Conservation (phyloP, 306 rosid species). For the Ceratonia siliqua region DNA sequence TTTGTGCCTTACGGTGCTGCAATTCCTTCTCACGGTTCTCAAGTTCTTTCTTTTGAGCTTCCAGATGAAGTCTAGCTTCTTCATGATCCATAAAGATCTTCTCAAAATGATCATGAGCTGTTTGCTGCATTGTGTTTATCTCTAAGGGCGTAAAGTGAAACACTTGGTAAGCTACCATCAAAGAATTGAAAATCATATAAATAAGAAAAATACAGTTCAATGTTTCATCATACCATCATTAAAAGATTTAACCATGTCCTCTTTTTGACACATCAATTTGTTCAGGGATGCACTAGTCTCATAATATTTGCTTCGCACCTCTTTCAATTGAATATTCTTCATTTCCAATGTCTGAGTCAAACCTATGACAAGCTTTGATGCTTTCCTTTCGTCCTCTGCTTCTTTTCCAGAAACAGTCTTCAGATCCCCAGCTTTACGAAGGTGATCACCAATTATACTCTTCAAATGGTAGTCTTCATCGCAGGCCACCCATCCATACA, state of each 20-base stretch:
- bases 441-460: slow-evolving; percentile 38
- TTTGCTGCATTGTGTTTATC: slow-evolving; percentile 48
- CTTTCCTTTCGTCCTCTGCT: slow-evolving; percentile 43
- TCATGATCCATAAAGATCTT: slow-evolving; percentile 50
- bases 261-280: slow-evolving; percentile 48
- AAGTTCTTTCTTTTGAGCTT: slow-evolving; percentile 51
- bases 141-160: slow-evolving; percentile 44
- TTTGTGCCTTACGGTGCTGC: slow-evolving; percentile 45
- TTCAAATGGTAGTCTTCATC: slow-evolving; percentile 34
- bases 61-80: slow-evolving; percentile 40
- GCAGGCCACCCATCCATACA: slow-evolving; percentile 72
- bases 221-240: slow-evolving; percentile 52
- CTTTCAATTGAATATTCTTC: slow-evolving; percentile 48
- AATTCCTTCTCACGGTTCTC: slow-evolving; percentile 51
- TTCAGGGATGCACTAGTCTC: slow-evolving; percentile 45
- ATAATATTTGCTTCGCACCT: slow-evolving; percentile 41
- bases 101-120: slow-evolving; percentile 31
- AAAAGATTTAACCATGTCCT: slow-evolving; percentile 40
- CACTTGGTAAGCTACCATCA: slow-evolving; percentile 18
- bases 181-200: slow-evolving; percentile 18
- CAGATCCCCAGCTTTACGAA: slow-evolving; percentile 40
- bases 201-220: neutral
- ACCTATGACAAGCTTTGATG: slow-evolving; percentile 40
- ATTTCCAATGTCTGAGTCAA: slow-evolving; percentile 49
- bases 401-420: slow-evolving; percentile 49